A percentile compares a stretch with the other conserved stretches of the same genome.
These are phyloP conservation scores for Yarrowia phangngaensis DNA, from an alignment of 805 yeast species.

Conservation along the genomic window DNA sequence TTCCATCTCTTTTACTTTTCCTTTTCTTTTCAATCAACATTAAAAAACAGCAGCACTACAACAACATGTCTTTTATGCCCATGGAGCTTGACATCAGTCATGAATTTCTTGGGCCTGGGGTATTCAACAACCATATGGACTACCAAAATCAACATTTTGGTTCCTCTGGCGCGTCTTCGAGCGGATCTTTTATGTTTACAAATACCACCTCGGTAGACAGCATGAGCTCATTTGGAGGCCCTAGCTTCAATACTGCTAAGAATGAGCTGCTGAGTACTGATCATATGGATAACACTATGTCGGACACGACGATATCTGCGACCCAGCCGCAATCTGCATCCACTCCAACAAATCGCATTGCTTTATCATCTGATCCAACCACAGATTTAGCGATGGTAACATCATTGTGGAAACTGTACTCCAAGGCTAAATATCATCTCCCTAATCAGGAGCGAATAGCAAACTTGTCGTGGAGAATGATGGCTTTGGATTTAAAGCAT, in stretches of 20 bases:
- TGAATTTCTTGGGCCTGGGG: background rate
- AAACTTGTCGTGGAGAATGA: conserved; percentile 83
- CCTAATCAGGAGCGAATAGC: conserved; percentile 77
- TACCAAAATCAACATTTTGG: conserved; percentile 4
- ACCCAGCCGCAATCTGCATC: background rate
- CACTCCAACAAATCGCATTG: background rate
- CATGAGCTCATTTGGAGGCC: conserved; percentile 13
- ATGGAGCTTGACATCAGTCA: conserved; percentile 20
- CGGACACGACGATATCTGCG: no score
- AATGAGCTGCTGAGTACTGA: background rate
- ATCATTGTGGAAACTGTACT: conserved; percentile 71
- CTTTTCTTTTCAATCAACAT: no score
- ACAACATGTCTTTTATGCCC: conserved; percentile 21
- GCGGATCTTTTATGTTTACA: conserved; percentile 10
- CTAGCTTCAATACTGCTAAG: background rate
- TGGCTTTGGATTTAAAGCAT: conserved; percentile 40
- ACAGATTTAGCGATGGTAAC: conserved; percentile 17
- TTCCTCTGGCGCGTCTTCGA: conserved; percentile 14
- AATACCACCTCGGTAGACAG: conserved; percentile 14
- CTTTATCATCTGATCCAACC: background rate
- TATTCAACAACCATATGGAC: background rate
- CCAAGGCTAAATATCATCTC: conserved; percentile 65
- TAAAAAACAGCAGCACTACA: no score
- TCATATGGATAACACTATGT: background rate
- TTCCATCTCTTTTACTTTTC: no score